Percentiles rank a stretch among this genome's conserved stretches.
Conservation (phyloP, 495 filamentous ascomycete genomes). For the Bombardia bombarda region DNA sequence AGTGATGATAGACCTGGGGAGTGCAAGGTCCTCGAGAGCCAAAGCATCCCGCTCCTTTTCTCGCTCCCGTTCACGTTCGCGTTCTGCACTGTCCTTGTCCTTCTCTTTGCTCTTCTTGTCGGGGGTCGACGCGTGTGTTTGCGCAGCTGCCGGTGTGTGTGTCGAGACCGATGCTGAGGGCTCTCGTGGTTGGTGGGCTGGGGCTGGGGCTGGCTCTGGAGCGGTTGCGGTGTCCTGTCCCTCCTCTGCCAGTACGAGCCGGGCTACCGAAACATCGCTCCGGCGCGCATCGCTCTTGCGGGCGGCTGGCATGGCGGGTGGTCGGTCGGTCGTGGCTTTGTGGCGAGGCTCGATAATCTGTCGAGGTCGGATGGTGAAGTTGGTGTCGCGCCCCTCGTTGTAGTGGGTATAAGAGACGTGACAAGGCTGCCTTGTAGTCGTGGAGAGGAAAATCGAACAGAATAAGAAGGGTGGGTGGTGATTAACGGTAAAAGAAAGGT, state of each 20-base stretch:
- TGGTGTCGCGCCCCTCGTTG: too few species aligned
- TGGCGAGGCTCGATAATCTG: too few species aligned
- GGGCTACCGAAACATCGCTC: conserved; percentile 35
- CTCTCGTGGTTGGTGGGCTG: conserved; percentile 7
- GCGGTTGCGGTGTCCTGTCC: conserved; percentile 9
- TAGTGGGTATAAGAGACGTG: too few species aligned
- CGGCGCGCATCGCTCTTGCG: conserved; percentile 29
- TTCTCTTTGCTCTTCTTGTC: conserved; percentile 16
- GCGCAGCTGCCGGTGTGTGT: background rate
- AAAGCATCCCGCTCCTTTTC: conserved; percentile 24
- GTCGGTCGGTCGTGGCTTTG: background rate
- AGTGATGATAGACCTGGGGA: conserved; percentile 90
- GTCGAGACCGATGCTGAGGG: conserved; percentile 4
- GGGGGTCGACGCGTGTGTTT: background rate
- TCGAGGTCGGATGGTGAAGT: too few species aligned
- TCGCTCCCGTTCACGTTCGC: conserved; percentile 18
- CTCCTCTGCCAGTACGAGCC: conserved; percentile 32
- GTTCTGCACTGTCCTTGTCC: conserved; percentile 13
- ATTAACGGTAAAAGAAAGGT: too few species aligned
- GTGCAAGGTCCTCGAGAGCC: conserved; percentile 65
- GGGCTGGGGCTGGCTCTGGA: background rate
- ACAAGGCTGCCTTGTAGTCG: too few species aligned
- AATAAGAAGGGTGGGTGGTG: too few species aligned
- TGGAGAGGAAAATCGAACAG: too few species aligned
- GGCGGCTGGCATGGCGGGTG: conserved; percentile 25